Evolutionary conservation across 805 yeast genomes (phyloP), one percentile per base, ranked within the genome.

Genomic region (Metschnikowia peoriensis): DNA sequence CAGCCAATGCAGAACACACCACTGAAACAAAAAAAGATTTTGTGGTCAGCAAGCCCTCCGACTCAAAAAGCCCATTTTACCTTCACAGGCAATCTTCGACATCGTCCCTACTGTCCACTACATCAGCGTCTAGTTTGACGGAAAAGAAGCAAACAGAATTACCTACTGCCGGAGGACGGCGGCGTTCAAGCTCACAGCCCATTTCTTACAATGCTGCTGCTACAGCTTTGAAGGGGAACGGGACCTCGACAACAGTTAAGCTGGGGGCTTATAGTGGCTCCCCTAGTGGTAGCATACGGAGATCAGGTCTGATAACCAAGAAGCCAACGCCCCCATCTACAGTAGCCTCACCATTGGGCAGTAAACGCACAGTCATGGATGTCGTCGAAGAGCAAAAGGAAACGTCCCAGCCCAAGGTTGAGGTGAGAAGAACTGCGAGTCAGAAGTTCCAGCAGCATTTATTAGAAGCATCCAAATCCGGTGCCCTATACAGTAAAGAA

Each of bases 401-500:
- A 45, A 17, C 22, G 4, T 32, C 38, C 9, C 42, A 41, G 6
- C 52, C 45, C 14, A 40, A 34, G 35, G 28, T 37, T 9, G 52
- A 50, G 35, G 52, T 50, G 28, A 39, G 35, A 28, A 34, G 38
- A 28, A 69, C 70, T 8, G 78, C 78, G 1, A 67, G 66, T 41
- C 77, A 73, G 50, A 62, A 75, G 43, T 65, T 74, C 15, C 77
- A 73, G 49, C 68, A 64, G 43, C 77, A 73, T 55, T 54, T 75
- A 28, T 58, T 70, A 41, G 66, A 72, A 44, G 78, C 75, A 1
- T 66, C 78, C 1, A 70, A 62, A 54, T 50, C 69, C 1, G 79
- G 79, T 0, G 44, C 71, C 0, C 60, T 75, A 17, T 60, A 69
- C 60, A 68, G 76, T 1, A 77, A 73, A 50, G 70, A 70, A 49